phyloP scores from a whole-genome alignment of 139 green algal species.

The Marvania coccoides region DNA sequence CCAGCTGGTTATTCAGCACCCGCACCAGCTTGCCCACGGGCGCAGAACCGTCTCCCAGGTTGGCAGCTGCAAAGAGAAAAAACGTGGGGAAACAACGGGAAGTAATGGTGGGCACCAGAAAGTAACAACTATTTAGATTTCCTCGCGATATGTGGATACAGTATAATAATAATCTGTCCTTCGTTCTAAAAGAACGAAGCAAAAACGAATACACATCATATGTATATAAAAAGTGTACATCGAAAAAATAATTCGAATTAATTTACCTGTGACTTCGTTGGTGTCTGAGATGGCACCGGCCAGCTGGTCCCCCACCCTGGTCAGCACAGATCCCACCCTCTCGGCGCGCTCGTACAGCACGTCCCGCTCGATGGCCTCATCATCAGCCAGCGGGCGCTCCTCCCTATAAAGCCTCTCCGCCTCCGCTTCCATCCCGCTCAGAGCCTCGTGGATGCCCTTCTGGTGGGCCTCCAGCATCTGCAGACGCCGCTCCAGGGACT shows the following conservation, averaged over 20 bases:
- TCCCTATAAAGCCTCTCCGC: conserved; percentile 57
- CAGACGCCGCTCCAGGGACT: conserved; percentile 52
- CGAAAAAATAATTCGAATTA: no score
- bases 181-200: no score
- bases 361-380: conserved; percentile 46
- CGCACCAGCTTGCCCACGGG: conserved; percentile 71
- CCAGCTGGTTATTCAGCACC: conserved; percentile 89
- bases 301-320: conserved; percentile 47
- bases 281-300: conserved; percentile 18
- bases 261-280: conserved; percentile 20
- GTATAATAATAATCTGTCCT: no score
- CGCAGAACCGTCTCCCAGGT: conserved; percentile 41
- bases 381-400: conserved; percentile 19
- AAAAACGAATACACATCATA: no score
- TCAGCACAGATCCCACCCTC: conserved; percentile 31
- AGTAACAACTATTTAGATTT: no score
- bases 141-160: no score
- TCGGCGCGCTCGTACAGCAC: conserved; percentile 49
- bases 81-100: neutral
- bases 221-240: no score
- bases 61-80: conserved; percentile 11
- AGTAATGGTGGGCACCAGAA: neutral
- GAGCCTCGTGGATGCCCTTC: conserved; percentile 57
- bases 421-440: conserved; percentile 56
- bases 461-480: conserved; percentile 82